These are phyloP conservation scores for Pleomassaria siparia DNA, from an alignment of 2,329 filamentous ascomycete genomes.

Conservation along the genomic window DNA sequence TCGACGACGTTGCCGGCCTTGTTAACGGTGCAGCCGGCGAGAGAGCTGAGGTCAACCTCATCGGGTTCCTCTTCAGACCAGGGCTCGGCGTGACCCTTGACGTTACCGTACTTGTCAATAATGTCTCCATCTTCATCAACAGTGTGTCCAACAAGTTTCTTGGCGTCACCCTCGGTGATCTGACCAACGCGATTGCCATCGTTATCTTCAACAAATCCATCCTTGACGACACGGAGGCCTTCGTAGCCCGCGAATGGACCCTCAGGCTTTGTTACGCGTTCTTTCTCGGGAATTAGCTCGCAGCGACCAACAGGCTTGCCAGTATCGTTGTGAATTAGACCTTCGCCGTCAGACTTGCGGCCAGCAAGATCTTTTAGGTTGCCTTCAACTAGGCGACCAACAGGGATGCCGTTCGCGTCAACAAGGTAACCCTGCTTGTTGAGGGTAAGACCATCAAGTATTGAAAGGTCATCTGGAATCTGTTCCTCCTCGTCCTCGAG, in stretches of 20 bases:
- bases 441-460: slow-evolving; percentile 55
- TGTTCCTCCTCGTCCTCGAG: too few species aligned
- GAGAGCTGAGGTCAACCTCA: slow-evolving; percentile 59
- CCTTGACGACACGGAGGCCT: slow-evolving; percentile 67
- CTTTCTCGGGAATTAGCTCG: slow-evolving; percentile 59
- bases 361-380: slow-evolving; percentile 59
- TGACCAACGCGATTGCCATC: slow-evolving; percentile 76
- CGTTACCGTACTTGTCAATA: slow-evolving; percentile 71
- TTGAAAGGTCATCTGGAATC: too few species aligned
- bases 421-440: slow-evolving; percentile 64
- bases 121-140: slow-evolving; percentile 85
- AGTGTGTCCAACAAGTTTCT: slow-evolving; percentile 69
- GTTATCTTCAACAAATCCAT: slow-evolving; percentile 73
- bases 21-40: slow-evolving; percentile 64
- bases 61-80: slow-evolving; percentile 54
- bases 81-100: slow-evolving; percentile 61
- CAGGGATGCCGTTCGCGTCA: slow-evolving; percentile 54
- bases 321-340: slow-evolving; percentile 58
- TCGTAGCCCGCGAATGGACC: slow-evolving; percentile 69
- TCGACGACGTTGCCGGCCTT: slow-evolving; percentile 65
- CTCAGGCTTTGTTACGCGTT: slow-evolving; percentile 59
- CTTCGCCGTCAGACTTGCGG: slow-evolving; percentile 57
- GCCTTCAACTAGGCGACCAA: slow-evolving; percentile 59
- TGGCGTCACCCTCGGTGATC: slow-evolving; percentile 69
- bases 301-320: slow-evolving; percentile 60